Evolutionary conservation across 1,284 basidiomycete genomes (phyloP).

Genomic region (Clitocybe nebularis): DNA sequence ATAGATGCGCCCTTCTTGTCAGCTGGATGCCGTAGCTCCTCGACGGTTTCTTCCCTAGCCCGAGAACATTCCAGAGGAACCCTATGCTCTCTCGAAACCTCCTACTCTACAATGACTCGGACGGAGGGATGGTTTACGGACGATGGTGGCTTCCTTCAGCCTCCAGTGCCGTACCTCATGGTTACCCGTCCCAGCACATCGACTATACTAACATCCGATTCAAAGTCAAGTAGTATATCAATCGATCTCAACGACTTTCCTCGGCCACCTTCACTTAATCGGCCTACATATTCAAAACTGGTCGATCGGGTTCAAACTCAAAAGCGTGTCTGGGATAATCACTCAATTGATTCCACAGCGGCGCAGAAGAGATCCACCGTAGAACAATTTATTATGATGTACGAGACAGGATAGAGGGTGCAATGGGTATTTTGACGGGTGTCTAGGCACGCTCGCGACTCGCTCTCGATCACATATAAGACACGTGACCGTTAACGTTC

Average conservation of each 20-base stretch:
- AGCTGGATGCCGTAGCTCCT: too few relatives aligned
- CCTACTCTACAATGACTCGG: constrained; percentile 13
- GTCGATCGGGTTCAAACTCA: constrained; percentile 15
- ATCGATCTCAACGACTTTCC: constrained; percentile 43
- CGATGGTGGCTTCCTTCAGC: constrained; percentile 14
- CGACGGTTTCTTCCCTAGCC: constrained; percentile 12
- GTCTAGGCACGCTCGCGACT: background rate
- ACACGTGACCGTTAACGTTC: background rate
- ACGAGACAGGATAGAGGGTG: constrained; percentile 3
- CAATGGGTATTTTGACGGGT: too few relatives aligned
- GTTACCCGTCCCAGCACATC: constrained; percentile 33
- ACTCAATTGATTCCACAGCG: constrained; percentile 12
- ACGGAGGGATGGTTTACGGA: constrained; percentile 13
- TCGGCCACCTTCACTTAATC: constrained; percentile 29
- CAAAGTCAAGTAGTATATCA: constrained; percentile 31
- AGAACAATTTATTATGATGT: constrained; percentile 24
- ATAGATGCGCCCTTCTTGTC: constrained; percentile 6
- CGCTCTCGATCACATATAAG: background rate
- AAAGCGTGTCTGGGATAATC: constrained; percentile 16
- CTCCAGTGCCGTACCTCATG: constrained; percentile 25
- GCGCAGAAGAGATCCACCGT: constrained; percentile 21
- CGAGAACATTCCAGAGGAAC: constrained; percentile 16
- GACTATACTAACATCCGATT: constrained; percentile 29
- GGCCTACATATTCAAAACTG: constrained; percentile 14
- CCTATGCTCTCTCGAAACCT: constrained; percentile 13